These are phyloP conservation scores for Amylostereum areolatum DNA, from an alignment of 1,284 basidiomycete genomes.

Conservation along the genomic window DNA sequence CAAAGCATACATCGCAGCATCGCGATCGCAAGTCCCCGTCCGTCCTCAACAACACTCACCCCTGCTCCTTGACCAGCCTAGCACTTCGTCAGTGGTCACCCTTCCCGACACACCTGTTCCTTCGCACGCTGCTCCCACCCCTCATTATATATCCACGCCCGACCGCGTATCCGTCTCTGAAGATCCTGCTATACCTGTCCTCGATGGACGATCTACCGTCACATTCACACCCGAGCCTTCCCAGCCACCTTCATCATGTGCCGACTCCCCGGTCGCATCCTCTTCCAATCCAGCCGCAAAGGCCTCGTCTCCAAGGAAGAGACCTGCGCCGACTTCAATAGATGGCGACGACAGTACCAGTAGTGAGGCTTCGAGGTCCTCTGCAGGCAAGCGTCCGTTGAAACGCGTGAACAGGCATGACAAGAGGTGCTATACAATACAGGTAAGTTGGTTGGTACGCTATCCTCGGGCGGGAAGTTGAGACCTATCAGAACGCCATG, in stretches of 20 bases:
- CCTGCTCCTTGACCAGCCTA: background rate
- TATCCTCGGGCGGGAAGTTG: background rate
- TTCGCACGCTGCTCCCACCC: too few relatives aligned
- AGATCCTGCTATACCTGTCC: too few relatives aligned
- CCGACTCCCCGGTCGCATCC: background rate
- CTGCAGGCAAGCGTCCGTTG: constrained; percentile 21
- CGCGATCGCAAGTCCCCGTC: constrained; percentile 10
- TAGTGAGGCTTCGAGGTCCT: constrained; percentile 21
- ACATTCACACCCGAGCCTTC: too few relatives aligned
- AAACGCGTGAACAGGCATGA: constrained; percentile 57
- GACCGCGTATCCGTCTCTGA: too few relatives aligned
- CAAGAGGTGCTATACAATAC: constrained; percentile 55
- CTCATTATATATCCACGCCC: too few relatives aligned
- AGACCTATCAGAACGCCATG: constrained; percentile 53
- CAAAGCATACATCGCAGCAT: constrained; percentile 32
- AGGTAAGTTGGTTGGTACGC: constrained; percentile 32
- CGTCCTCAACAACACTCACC: constrained; percentile 1
- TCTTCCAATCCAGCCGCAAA: background rate
- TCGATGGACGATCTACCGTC: too few relatives aligned
- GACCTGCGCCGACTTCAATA: constrained; percentile 28
- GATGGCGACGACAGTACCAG: constrained; percentile 27
- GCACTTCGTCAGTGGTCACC: background rate
- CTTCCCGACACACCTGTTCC: too few relatives aligned
- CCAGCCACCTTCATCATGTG: too few relatives aligned
- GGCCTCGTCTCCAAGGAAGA: constrained; percentile 20